Percentiles rank a stretch among this genome's conserved stretches.
Conservation (phyloP, 345 rosid genomes). For the Durio zibethinus region DNA sequence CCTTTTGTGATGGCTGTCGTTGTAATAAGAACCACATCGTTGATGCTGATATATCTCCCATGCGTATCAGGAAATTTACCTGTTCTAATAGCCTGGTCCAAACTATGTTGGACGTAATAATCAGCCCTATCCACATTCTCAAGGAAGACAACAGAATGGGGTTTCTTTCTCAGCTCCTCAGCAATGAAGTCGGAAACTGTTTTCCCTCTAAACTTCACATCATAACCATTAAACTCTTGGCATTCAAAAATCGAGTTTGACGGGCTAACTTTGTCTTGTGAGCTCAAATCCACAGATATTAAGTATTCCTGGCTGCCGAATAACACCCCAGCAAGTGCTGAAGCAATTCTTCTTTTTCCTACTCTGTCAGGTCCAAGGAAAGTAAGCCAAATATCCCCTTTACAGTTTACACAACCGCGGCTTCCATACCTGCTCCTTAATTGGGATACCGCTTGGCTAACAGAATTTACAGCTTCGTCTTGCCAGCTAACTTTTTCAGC, state of each 20-base stretch:
- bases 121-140: slow-evolving; percentile 72
- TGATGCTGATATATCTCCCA: slow-evolving; percentile 50
- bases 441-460: slow-evolving; percentile 46
- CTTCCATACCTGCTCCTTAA: slow-evolving; percentile 40
- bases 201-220: slow-evolving; percentile 40
- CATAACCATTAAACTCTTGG: slow-evolving; percentile 27
- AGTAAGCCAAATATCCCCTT: slow-evolving; percentile 54
- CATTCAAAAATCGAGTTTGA: slow-evolving; percentile 27
- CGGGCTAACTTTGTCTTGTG: slow-evolving; percentile 21
- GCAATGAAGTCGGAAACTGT: slow-evolving; percentile 50
- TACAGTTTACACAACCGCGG: slow-evolving; percentile 17
- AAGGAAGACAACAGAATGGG: slow-evolving; percentile 50
- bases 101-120: slow-evolving; percentile 34
- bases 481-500: slow-evolving; percentile 56
- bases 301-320: slow-evolving; percentile 42
- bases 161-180: slow-evolving; percentile 49
- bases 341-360: slow-evolving; percentile 65
- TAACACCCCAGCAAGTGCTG: slow-evolving; percentile 52
- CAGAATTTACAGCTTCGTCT: slow-evolving; percentile 48
- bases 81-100: slow-evolving; percentile 50
- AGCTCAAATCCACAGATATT: slow-evolving; percentile 47
- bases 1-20: slow-evolving; percentile 23
- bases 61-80: slow-evolving; percentile 54
- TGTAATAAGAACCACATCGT: slow-evolving; percentile 41
- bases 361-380: slow-evolving; percentile 69